A percentile compares a stretch with the other conserved stretches of the same genome.
phyloP scores from a whole-genome alignment of 73 alveolate genomes.

The Stentor roeselii region DNA sequence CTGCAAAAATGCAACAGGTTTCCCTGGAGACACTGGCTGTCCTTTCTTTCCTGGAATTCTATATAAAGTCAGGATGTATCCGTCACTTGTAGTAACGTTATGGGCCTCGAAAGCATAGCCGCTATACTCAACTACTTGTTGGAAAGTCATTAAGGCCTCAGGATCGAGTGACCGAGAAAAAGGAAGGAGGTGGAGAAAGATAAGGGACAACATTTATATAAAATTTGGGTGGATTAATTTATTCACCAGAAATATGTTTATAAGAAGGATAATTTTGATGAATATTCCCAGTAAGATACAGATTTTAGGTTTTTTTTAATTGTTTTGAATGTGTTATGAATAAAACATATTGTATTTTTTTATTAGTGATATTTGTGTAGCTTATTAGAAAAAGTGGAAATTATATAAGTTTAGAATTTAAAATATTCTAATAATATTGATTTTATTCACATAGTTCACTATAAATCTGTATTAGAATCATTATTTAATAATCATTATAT shows the following conservation, averaged over 20 bases:
- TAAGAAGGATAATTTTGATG: not conserved
- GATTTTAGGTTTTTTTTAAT: not conserved
- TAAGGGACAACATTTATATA: not conserved
- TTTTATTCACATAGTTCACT: too few relatives aligned
- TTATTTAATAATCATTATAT: too few relatives aligned
- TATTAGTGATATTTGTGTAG: too few relatives aligned
- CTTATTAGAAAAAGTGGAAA: too few relatives aligned
- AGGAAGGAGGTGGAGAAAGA: conserved; percentile 11
- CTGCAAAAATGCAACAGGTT: conserved; percentile 78
- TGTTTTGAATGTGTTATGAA: not conserved
- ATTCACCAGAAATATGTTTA: too few relatives aligned
- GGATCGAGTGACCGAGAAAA: not conserved
- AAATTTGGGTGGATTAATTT: not conserved
- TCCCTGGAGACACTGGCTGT: conserved; percentile 44
- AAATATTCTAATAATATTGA: too few relatives aligned
- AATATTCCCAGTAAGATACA: not conserved
- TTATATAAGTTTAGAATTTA: too few relatives aligned
- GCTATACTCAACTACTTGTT: conserved; percentile 39
- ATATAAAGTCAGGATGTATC: conserved; percentile 68
- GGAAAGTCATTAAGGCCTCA: conserved; percentile 29
- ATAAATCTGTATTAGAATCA: too few relatives aligned
- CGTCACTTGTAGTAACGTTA: conserved; percentile 87
- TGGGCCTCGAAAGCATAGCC: conserved; percentile 77
- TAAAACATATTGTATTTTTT: not conserved
- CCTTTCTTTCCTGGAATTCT: conserved; percentile 76